Evolutionary conservation across 225 moss, liverwort and hornwort species (phyloP), one percentile per base, ranked within the genome.

Genomic region (Marchantia paleacea): DNA sequence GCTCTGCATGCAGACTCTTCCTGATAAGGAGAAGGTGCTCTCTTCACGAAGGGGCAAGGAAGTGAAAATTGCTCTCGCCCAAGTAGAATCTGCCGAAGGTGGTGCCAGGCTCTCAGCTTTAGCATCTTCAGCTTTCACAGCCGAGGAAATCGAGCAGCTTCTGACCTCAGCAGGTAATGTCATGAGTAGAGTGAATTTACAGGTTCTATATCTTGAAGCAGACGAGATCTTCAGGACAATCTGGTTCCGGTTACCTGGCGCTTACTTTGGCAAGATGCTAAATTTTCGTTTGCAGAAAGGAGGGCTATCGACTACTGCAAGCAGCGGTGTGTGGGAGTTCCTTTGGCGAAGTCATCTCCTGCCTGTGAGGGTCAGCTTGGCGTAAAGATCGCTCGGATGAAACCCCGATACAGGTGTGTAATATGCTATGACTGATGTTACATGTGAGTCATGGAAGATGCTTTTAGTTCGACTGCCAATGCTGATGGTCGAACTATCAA

Each of bases 241-340:
- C 25, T 11, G 28, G 4, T 7, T 26, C 18, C 9, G 29, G 66
- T 28, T 14, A 26, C 4, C 4, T 12, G 14, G 19, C 1, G 57
- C 57, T 57, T 57, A 19, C 57, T 49, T 50, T 12, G n/a, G 29
- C 30, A 30, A n/a, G 13, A 22, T n/a, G 55, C 26, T 10, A 25
- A 31, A 6, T 29, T 49, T 12, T 31, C 55, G n/a, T 30, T 6
- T 85, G 92, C 92, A 89, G 96, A 94, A 76, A 86, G 58, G 6
- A 90, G 92, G 81, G 89, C 92, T 58, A 85, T 96, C 72, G 92
- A 92, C 75, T 96, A 96, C 83, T 96, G 96, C 79, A 94, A 92
- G 69, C 89, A 92, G 83, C 88, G 96, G 10, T 94, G 92, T 85
- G 91, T 96, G 51, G 96, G 96, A 78, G 96, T 96, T 83, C 96